These are phyloP conservation scores for Hyaloscypha bicolor DNA, from an alignment of 495 filamentous ascomycete species.

Conservation along the genomic window DNA sequence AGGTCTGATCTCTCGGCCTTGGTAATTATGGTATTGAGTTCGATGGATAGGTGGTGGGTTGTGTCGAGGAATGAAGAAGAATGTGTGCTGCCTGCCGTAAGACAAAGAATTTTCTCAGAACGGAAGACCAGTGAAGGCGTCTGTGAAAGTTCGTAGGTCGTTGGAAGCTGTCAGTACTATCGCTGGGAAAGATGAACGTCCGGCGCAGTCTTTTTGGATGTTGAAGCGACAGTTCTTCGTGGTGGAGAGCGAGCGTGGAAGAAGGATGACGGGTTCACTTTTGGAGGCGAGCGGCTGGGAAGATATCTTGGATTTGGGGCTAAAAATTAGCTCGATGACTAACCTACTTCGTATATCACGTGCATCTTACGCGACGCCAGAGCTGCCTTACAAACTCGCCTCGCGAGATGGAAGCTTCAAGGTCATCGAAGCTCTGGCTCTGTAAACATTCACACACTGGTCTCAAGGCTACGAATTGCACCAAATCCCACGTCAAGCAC, in stretches of 20 bases:
- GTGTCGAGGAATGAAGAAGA: not conserved
- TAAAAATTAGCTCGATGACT: not conserved
- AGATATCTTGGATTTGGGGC: not conserved
- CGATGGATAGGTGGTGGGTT: not conserved
- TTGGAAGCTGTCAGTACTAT: constrained; percentile 34
- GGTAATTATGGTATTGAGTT: not conserved
- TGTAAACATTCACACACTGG: constrained; percentile 1
- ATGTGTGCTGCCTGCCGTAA: constrained; percentile 23
- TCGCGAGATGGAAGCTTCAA: constrained; percentile 27
- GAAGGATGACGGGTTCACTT: constrained; percentile 4
- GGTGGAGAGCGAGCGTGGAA: constrained; percentile 32
- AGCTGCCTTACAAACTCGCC: constrained; percentile 27
- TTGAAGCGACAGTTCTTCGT: constrained; percentile 33
- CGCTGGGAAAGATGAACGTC: constrained; percentile 31
- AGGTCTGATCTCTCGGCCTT: not conserved
- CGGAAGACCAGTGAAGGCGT: constrained; percentile 36
- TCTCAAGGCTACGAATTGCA: not conserved
- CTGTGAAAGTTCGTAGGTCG: constrained; percentile 30
- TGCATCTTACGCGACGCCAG: constrained; percentile 1
- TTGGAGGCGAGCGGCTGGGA: not conserved
- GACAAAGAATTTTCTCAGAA: constrained; percentile 31
- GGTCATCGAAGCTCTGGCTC: constrained; percentile 18
- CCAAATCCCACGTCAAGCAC: not conserved
- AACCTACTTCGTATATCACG: not conserved
- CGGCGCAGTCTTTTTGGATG: constrained; percentile 27